Conservation (phyloP, 2,329 filamentous ascomycete species). For the Scytalidium sp. region DNA sequence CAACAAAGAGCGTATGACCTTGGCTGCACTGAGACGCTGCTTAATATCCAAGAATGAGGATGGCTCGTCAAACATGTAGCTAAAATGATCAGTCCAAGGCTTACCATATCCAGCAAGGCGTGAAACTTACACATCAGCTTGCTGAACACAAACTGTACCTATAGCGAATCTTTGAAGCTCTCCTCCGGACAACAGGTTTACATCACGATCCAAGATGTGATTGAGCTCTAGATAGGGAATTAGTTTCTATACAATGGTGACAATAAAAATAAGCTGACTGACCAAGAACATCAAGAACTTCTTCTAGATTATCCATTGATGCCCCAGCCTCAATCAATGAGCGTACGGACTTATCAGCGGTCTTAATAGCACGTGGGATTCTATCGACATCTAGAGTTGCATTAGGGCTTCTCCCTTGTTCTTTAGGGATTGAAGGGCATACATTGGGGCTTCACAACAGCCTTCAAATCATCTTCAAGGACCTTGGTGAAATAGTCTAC, state of each 20-base stretch:
- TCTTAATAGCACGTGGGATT: conserved; percentile 88
- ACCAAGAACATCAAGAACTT: conserved; percentile 78
- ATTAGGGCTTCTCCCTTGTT: background rate
- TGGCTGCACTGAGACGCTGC: conserved; percentile 90
- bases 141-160: conserved; percentile 89
- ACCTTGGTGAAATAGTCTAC: conserved; percentile 98
- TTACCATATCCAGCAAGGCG: background rate
- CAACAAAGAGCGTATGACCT: conserved; percentile 87
- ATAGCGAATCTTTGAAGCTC: conserved; percentile 98
- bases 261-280: conserved; percentile 9
- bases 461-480: conserved; percentile 93
- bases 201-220: conserved; percentile 89
- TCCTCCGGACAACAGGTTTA: conserved; percentile 88
- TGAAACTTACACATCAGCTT: conserved; percentile 74
- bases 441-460: conserved; percentile 90
- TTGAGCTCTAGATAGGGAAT: conserved; percentile 61
- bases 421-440: background rate
- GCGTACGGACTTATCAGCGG: conserved; percentile 75
- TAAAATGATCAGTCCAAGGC: conserved; percentile 23
- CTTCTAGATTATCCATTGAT: conserved; percentile 74
- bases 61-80: conserved; percentile 99
- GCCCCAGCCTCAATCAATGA: conserved; percentile 73
- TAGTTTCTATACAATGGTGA: background rate
- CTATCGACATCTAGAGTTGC: conserved; percentile 79
- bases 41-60: conserved; percentile 99